Evolutionary conservation across 1,284 basidiomycete species (phyloP), one percentile per base, ranked within the genome.

Genomic region (Kwoniella shivajii): DNA sequence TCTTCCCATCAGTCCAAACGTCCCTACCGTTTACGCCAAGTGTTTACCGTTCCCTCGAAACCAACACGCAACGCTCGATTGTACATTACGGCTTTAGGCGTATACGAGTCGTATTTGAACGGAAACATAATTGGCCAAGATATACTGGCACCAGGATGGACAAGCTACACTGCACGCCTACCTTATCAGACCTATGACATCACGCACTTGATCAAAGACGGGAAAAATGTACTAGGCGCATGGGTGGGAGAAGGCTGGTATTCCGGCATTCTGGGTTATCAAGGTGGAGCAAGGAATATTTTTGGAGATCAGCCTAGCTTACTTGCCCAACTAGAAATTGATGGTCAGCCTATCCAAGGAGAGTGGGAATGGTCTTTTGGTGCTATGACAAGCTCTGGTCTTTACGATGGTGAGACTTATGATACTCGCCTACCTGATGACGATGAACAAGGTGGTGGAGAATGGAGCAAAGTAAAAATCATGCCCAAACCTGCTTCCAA

Each of bases 101-200:
- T 66, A 2, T 68, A 71, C 56, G 61, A 67, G 47, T 14, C 60
- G 7, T 50, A 59, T 16, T 24, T 68, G 33, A 71, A 71, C 56
- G 68, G 67, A n/a, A 24, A 46, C 2, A 56, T 50, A 6, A 53
- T 71, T n/a, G 63, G 60, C 3, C 54, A 63, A 27, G 54, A 71
- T 18, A 18, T 62, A 11, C 51, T 68, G 2, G 60, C 63, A 0
- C 68, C 68, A 2, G 68, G 68, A 20, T 71, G 68, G 68, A 60
- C 59, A 13, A 55, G 50, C 26, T 71, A 71, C 50, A 31, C 52
- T 7, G 51, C 60, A 33, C 60, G 54, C 9, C 49, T 68, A 6
- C 39, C 55, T 27, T 68, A 65, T 36, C 65, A 64, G 41, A 60
- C 58, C 1, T 60, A 62, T 43, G 68, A 68, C 41, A 54, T 71